Base-by-base conservation (phyloP, 805 yeast genomes). In the Groenewaldozyma salmanticensis region DNA sequence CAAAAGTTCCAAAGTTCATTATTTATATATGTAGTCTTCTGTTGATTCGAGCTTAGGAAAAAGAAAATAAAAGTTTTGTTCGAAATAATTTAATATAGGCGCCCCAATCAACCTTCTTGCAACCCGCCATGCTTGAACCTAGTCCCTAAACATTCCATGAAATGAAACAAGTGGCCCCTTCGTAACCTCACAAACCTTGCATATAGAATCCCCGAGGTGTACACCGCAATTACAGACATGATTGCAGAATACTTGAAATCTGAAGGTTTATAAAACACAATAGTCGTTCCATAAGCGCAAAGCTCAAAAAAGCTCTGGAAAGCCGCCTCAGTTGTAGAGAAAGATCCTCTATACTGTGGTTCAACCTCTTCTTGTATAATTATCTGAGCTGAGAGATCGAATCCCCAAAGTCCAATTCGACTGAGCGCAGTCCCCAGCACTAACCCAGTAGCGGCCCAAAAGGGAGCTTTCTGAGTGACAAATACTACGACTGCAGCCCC, bases 391-490 rank as follows among this genome's bases (percentile, higher is more conserved):
- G 65, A 50, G 22, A 65, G 48, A 41, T 64, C 68, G 48, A 61
- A 64, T 19, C 70, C 67, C 70, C 70, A 66, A 7, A 66, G 49
- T 1, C 70, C 70, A 18, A 65, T 42, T 13, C 70, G 50, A 16
- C 64, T 56, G n/a, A 63, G 35, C 4, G 54, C 46, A 4, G 54
- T 56, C 5, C 59, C 61, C n/a, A 44, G 34, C 3, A 59, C 40
- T 22, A 55, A 35, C 3, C 44, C 42, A 9, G 42, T 31, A 0
- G 57, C 42, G 5, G 46, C 46, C 21, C n/a, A 20, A 18, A 38
- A 18, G 9, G 32, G 33, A n/a, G 33, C 17, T 7, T 24, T 15
- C 9, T 24, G 27, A 21, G 27, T 31, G 34, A 42, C 47, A 31
- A 56, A 53, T 9, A 20, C 40, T 13, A 1, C 53, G 47, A 22